Conservation (phyloP, 106 monocot genomes). For the Dendrobium catenatum region DNA sequence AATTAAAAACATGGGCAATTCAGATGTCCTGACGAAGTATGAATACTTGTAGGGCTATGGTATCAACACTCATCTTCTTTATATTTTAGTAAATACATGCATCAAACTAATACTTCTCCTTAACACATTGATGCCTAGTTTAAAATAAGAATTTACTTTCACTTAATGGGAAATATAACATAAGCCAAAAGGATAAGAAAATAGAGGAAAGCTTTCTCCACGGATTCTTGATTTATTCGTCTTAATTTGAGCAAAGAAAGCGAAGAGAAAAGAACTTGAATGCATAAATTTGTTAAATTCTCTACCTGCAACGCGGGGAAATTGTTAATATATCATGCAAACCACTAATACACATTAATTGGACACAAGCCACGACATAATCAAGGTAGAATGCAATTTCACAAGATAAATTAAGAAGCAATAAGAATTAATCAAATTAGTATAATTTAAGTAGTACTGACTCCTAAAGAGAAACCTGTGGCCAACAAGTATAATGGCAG, state of each 20-base stretch:
- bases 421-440: conserved; percentile 5
- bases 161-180: background rate
- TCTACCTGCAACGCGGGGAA: background rate
- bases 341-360: background rate
- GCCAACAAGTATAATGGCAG: conserved; percentile 90
- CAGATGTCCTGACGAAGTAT: background rate
- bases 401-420: background rate
- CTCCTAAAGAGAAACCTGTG: conserved; percentile 65
- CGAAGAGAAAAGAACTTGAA: background rate
- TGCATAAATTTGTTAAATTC: background rate
- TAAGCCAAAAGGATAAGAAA: background rate
- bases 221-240: background rate
- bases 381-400: background rate
- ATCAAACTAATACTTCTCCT: background rate
- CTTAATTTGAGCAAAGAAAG: background rate
- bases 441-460: background rate
- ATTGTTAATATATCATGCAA: background rate
- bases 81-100: background rate
- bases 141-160: background rate
- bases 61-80: background rate
- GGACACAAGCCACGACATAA: background rate
- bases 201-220: background rate
- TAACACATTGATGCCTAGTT: background rate
- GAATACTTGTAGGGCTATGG: background rate
- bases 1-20: background rate